phyloP scores from a whole-genome alignment of 257 asterid genomes.

The Datura wrightii region DNA sequence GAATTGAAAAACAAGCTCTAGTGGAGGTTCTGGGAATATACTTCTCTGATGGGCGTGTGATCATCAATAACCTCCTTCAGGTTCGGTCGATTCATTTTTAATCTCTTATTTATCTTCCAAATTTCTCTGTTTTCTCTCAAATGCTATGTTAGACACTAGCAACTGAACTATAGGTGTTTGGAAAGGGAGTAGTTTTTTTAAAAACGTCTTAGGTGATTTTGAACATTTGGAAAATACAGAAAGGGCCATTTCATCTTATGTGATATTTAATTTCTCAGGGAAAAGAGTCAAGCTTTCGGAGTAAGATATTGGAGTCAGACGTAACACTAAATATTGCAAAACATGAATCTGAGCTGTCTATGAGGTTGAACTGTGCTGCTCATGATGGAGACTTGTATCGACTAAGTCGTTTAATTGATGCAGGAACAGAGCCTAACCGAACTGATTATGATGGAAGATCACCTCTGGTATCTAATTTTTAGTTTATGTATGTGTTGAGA shows the following conservation, averaged over 20 bases:
- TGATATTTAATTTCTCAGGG: constrained; percentile 49
- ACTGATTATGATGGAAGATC: constrained; percentile 68
- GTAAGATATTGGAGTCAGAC: constrained; percentile 56
- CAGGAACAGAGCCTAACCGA: constrained; percentile 69
- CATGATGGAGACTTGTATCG: constrained; percentile 65
- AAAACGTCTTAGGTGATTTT: background rate
- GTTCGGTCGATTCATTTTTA: constrained; percentile 33
- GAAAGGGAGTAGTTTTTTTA: background rate
- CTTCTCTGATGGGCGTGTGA: constrained; percentile 59
- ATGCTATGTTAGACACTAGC: background rate
- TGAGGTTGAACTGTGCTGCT: constrained; percentile 73
- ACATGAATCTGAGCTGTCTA: constrained; percentile 67
- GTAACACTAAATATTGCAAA: constrained; percentile 54
- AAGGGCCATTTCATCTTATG: constrained; percentile 21
- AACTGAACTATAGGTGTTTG: constrained; percentile 15
- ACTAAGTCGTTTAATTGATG: constrained; percentile 51
- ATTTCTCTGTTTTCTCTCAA: background rate
- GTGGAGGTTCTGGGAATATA: constrained; percentile 46
- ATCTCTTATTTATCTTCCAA: background rate
- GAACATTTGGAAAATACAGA: background rate
- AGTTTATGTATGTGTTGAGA: constrained; percentile 1
- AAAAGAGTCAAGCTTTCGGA: constrained; percentile 48
- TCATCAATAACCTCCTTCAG: constrained; percentile 64
- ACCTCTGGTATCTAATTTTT: constrained; percentile 56
- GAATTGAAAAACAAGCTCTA: constrained; percentile 61